A percentile compares a stretch with the other conserved stretches of the same genome.
These are phyloP conservation scores for Plectosphaerella sp. DNA, from an alignment of 2,329 filamentous ascomycete species.

Conservation along the genomic window DNA sequence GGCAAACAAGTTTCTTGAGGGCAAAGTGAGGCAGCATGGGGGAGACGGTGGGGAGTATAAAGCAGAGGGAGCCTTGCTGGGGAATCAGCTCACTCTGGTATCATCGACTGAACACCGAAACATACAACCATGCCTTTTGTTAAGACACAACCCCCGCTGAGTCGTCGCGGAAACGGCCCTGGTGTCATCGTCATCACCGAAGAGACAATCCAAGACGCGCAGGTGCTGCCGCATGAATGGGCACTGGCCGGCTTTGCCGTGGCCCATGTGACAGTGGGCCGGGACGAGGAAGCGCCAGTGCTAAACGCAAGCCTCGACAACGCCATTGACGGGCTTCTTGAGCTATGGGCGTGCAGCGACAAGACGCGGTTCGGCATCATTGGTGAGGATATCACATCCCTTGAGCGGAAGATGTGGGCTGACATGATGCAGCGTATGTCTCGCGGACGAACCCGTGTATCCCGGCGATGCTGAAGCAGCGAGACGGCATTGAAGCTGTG, in stretches of 20 bases:
- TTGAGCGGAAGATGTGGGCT: background rate
- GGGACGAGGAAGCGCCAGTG: slow-evolving; percentile 6
- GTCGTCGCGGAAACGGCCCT: slow-evolving; percentile 24
- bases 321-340: slow-evolving; percentile 14
- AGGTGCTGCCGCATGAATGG: slow-evolving; percentile 61
- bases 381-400: slow-evolving; percentile 14
- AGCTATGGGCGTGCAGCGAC: slow-evolving; percentile 24
- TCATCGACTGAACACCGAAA: background rate
- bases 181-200: slow-evolving; percentile 23
- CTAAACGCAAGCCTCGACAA: slow-evolving; percentile 10
- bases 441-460: slow-evolving; percentile 15
- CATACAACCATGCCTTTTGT: background rate
- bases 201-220: slow-evolving; percentile 15
- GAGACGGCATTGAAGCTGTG: slow-evolving; percentile 11
- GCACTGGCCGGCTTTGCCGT: slow-evolving; percentile 66
- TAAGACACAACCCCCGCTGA: slow-evolving; percentile 19
- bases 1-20: too few species aligned
- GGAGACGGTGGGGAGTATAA: too few species aligned
- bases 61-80: too few species aligned
- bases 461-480: slow-evolving; percentile 11
- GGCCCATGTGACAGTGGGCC: slow-evolving; percentile 40
- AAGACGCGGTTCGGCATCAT: slow-evolving; percentile 33
- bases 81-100: too few species aligned
- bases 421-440: slow-evolving; percentile 8
- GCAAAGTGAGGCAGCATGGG: too few species aligned